Conservation (phyloP, 306 rosid genomes). For the Hippophae gyantsensis region DNA sequence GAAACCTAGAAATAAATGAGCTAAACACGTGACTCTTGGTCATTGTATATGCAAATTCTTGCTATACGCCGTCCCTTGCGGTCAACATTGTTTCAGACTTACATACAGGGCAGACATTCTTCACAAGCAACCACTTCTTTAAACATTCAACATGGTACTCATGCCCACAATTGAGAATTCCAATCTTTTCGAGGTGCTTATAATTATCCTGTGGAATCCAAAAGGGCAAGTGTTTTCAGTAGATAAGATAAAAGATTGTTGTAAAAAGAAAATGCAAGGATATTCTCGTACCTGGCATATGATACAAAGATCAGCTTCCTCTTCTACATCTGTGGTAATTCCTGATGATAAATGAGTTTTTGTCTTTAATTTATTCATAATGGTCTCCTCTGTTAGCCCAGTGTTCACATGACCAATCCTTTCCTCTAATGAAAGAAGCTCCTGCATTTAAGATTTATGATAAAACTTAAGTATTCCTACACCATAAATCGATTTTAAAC, state of each 20-base stretch:
- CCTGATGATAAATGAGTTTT: constrained; percentile 25
- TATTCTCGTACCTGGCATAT: constrained; percentile 70
- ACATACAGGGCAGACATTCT: constrained; percentile 95
- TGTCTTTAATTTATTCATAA: constrained; percentile 42
- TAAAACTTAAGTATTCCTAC: constrained; percentile 1
- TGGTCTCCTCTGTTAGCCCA: constrained; percentile 68
- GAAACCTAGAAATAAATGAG: constrained; percentile 37
- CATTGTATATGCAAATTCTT: constrained; percentile 31
- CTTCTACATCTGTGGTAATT: constrained; percentile 37
- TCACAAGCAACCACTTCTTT: constrained; percentile 71
- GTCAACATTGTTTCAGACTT: constrained; percentile 69
- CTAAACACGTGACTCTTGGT: constrained; percentile 35
- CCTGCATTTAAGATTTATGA: constrained; percentile 41
- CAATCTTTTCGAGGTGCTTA: constrained; percentile 54
- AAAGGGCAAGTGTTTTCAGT: neutral
- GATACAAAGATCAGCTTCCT: constrained; percentile 62
- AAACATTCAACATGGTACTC: constrained; percentile 80
- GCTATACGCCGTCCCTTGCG: constrained; percentile 33
- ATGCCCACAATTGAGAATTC: constrained; percentile 72
- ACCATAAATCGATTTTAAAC: neutral
- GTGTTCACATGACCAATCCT: constrained; percentile 83
- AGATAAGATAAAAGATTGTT: no score
- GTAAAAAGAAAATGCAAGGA: no score
- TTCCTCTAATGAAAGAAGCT: constrained; percentile 94
- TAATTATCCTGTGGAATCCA: constrained; percentile 57